A percentile compares a stretch with the other conserved stretches of the same genome.
Evolutionary conservation across 768 basidiomycete genomes (phyloP).

Genomic region (Lactarius tabidus): DNA sequence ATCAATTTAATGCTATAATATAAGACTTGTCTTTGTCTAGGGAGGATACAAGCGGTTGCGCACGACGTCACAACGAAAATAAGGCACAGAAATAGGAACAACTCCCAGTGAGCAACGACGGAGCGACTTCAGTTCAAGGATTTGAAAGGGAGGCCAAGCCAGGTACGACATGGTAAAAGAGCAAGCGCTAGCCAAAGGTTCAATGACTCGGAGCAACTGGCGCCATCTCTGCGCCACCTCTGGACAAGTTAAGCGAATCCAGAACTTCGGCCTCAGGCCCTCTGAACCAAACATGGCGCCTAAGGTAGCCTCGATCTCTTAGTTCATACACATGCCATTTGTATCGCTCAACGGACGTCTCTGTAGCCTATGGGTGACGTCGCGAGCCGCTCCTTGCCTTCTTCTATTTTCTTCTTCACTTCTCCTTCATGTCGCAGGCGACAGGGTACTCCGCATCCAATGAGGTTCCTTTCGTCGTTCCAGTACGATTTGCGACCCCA

Average conservation of each 20-base stretch:
- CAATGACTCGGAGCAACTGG: not conserved
- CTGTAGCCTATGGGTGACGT: not conserved
- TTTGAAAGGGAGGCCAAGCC: not conserved
- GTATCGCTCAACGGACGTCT: conserved; percentile 1
- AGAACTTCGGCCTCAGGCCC: not conserved
- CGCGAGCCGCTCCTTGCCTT: conserved; percentile 12
- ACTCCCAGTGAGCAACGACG: not conserved
- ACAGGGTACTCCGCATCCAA: not conserved
- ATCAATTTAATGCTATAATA: not conserved
- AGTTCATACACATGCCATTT: not conserved
- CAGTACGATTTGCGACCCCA: conserved; percentile 1
- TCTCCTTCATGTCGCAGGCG: conserved; percentile 14
- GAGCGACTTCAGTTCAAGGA: not conserved
- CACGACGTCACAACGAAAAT: not conserved
- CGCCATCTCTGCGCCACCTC: not conserved
- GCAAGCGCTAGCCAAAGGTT: not conserved
- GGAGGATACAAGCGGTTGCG: not conserved
- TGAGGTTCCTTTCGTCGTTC: not conserved
- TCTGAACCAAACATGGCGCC: not conserved
- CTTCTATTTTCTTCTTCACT: conserved; percentile 3
- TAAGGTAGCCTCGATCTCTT: not conserved
- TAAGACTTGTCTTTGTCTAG: not conserved
- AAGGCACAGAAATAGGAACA: not conserved
- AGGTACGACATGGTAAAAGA: not conserved
- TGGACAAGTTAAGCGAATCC: not conserved